phyloP scores from a whole-genome alignment of 495 filamentous ascomycete species.

The Hyaloscypha bicolor region DNA sequence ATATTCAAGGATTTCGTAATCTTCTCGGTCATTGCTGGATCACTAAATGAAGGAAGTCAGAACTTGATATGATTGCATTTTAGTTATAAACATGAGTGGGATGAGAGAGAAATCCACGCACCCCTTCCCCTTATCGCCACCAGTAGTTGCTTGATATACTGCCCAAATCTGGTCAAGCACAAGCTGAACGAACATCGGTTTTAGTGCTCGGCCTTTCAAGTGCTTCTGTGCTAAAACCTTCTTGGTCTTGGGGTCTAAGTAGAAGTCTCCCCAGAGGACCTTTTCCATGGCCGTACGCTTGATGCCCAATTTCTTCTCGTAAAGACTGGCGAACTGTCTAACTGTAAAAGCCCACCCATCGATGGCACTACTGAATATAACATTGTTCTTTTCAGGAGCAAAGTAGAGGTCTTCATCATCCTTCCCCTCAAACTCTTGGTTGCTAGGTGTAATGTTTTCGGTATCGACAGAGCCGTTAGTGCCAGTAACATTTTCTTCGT shows the following conservation, averaged over 20 bases:
- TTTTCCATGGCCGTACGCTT: constrained; percentile 90
- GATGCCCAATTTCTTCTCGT: constrained; percentile 96
- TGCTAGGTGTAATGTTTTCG: constrained; percentile 43
- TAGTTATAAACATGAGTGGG: constrained; percentile 21
- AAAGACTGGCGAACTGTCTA: constrained; percentile 88
- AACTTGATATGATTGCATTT: constrained; percentile 9
- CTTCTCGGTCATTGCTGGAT: constrained; percentile 82
- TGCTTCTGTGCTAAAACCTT: constrained; percentile 89
- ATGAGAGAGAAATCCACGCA: constrained; percentile 43
- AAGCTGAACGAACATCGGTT: constrained; percentile 97
- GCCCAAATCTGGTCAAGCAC: constrained; percentile 98
- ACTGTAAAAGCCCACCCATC: constrained; percentile 99
- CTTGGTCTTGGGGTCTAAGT: constrained; percentile 96
- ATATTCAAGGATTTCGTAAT: constrained; percentile 91
- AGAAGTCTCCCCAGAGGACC: constrained; percentile 96
- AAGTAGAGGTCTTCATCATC: constrained; percentile 99
- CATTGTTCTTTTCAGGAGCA: constrained; percentile 96
- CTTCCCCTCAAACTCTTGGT: constrained; percentile 79
- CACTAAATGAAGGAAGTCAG: constrained; percentile 49
- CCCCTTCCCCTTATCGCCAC: constrained; percentile 81
- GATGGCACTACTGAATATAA: constrained; percentile 96
- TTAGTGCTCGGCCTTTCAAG: constrained; percentile 85
- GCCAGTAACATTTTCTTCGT: constrained; percentile 45
- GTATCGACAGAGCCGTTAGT: constrained; percentile 40
- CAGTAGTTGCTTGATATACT: constrained; percentile 88